These are phyloP conservation scores for Cytospora piceae DNA, from an alignment of 2,329 filamentous ascomycete species.

Conservation along the genomic window DNA sequence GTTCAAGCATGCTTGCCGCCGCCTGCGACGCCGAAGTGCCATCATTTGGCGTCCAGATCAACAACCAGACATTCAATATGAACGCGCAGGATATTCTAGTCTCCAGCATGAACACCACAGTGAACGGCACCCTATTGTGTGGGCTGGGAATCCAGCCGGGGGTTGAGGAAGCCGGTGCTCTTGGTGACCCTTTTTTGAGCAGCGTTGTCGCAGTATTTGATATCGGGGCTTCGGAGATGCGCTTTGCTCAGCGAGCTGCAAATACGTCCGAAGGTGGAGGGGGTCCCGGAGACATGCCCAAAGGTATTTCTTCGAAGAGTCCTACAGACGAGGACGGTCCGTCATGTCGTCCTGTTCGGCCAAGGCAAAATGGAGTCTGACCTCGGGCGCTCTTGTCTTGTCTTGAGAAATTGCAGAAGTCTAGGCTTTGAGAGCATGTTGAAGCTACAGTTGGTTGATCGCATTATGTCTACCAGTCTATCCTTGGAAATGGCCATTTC, in stretches of 20 bases:
- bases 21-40: constrained; percentile 37
- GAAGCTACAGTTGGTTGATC: too few relatives aligned
- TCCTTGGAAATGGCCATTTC: too few relatives aligned
- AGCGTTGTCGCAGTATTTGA: constrained; percentile 41
- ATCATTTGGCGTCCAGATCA: constrained; percentile 37
- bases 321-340: not conserved
- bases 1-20: constrained; percentile 33
- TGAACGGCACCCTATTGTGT: constrained; percentile 33
- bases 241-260: constrained; percentile 34
- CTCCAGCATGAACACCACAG: constrained; percentile 32
- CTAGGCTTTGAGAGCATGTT: too few relatives aligned
- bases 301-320: not conserved
- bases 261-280: not conserved
- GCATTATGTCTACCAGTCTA: too few relatives aligned
- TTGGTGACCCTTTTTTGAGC: constrained; percentile 38
- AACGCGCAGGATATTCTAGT: constrained; percentile 36
- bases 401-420: too few relatives aligned
- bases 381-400: not conserved
- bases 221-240: constrained; percentile 37
- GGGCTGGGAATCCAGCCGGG: constrained; percentile 37
- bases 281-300: not conserved
- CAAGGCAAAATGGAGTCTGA: not conserved
- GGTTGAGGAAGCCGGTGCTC: constrained; percentile 22
- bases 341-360: not conserved
- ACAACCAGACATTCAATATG: constrained; percentile 35